These are phyloP conservation scores for Ceratobasidium theobromae DNA, from an alignment of 1,284 basidiomycete species.

Conservation along the genomic window DNA sequence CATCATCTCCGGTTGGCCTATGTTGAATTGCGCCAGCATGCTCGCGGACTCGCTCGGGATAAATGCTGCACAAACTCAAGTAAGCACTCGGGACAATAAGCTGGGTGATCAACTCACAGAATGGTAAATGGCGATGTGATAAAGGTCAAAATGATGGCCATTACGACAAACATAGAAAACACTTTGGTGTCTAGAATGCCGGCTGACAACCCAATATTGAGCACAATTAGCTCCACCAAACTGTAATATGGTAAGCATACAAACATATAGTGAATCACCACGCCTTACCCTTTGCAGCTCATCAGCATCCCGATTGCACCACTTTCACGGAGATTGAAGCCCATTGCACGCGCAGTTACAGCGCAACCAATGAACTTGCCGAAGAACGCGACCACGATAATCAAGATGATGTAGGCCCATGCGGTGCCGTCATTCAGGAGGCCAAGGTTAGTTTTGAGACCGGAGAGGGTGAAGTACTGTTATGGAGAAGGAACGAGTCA, in stretches of 20 bases:
- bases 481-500: conserved; percentile 2
- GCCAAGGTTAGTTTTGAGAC: conserved; percentile 67
- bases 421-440: conserved; percentile 57
- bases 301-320: conserved; percentile 69
- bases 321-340: conserved; percentile 61
- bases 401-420: conserved; percentile 65
- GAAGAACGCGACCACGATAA: conserved; percentile 55
- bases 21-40: conserved; percentile 41
- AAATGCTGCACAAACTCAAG: not conserved
- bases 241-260: conserved; percentile 5
- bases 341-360: conserved; percentile 52
- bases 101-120: conserved; percentile 64
- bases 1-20: conserved; percentile 39
- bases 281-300: conserved; percentile 67
- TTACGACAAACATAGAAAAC: conserved; percentile 86
- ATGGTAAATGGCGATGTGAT: conserved; percentile 86
- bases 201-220: conserved; percentile 84
- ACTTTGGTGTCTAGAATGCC: conserved; percentile 64
- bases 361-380: conserved; percentile 65
- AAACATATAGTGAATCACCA: conserved; percentile 6
- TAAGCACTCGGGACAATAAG: conserved; percentile 47
- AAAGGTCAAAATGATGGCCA: conserved; percentile 83
- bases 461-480: conserved; percentile 64
- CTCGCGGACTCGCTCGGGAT: conserved; percentile 19
- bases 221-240: conserved; percentile 55